These are phyloP conservation scores for Colletotrichum graminicola DNA, from an alignment of 2,329 filamentous ascomycete genomes.

Conservation along the genomic window DNA sequence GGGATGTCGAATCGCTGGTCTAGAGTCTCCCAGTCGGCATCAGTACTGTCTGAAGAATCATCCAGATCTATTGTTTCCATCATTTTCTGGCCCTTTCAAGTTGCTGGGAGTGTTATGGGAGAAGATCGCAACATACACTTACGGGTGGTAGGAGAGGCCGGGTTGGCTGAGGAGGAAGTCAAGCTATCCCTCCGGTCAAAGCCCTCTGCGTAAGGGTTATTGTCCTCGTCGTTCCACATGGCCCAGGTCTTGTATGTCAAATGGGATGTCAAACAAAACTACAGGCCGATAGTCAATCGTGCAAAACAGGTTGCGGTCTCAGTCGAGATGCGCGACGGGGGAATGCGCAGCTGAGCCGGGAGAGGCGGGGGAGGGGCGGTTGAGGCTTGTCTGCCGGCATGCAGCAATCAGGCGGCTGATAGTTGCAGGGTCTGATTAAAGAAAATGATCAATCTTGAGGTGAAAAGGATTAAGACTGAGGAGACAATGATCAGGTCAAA, in stretches of 20 bases:
- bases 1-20: constrained; percentile 73
- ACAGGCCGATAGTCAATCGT: constrained; percentile 21
- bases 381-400: constrained; percentile 18
- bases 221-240: constrained; percentile 99
- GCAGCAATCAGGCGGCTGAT: constrained; percentile 7
- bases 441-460: not conserved
- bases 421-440: not conserved
- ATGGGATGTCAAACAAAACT: constrained; percentile 27
- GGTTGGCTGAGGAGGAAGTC: constrained; percentile 75
- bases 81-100: constrained; percentile 47
- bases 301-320: constrained; percentile 36
- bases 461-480: not conserved
- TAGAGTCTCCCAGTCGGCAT: constrained; percentile 60
- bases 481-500: constrained; percentile 21
- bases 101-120: constrained; percentile 8
- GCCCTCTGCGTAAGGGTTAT: constrained; percentile 93
- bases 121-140: constrained; percentile 53
- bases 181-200: constrained; percentile 90
- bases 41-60: constrained; percentile 54
- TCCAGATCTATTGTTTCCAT: constrained; percentile 55
- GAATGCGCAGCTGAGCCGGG: constrained; percentile 40
- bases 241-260: constrained; percentile 44
- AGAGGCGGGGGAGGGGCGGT: constrained; percentile 39
- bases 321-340: constrained; percentile 32
- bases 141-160: constrained; percentile 70